Conservation (phyloP, 441 rosid species). For the Mallotus japonicus region DNA sequence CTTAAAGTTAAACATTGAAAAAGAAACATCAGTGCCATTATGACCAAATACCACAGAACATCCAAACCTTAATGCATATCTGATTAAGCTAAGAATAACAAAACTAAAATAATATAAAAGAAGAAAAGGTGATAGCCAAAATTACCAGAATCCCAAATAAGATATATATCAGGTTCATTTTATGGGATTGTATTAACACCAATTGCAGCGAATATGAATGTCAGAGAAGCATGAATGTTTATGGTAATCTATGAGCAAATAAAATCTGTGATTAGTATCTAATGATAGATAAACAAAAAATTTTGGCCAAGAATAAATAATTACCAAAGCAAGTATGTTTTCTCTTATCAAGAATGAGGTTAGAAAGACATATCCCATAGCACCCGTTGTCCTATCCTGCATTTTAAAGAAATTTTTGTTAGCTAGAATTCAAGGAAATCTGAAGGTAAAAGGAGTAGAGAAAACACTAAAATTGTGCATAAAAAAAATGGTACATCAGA, state of each 20-base stretch:
- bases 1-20: too few species aligned
- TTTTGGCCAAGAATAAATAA: slow-evolving; percentile 8
- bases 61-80: background rate
- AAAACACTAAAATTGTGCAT: too few species aligned
- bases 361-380: slow-evolving; percentile 73
- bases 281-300: slow-evolving; percentile 1
- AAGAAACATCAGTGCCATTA: too few species aligned
- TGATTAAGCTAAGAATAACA: too few species aligned
- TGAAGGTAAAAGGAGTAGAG: too few species aligned
- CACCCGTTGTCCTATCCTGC: slow-evolving; percentile 78
- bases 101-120: background rate
- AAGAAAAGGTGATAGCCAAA: slow-evolving; percentile 9
- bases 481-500: background rate
- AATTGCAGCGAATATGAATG: slow-evolving; percentile 59
- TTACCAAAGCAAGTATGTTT: slow-evolving; percentile 87
- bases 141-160: slow-evolving; percentile 74
- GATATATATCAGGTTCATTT: slow-evolving; percentile 63
- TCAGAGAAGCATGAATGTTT: slow-evolving; percentile 82
- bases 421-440: too few species aligned
- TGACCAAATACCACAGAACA: background rate
- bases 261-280: slow-evolving; percentile 20
- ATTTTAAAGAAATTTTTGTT: slow-evolving; percentile 12
- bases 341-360: slow-evolving; percentile 89
- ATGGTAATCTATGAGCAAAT: slow-evolving; percentile 65
- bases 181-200: slow-evolving; percentile 75